These are phyloP conservation scores for Mycena indigotica DNA, from an alignment of 768 basidiomycete species.

Conservation along the genomic window DNA sequence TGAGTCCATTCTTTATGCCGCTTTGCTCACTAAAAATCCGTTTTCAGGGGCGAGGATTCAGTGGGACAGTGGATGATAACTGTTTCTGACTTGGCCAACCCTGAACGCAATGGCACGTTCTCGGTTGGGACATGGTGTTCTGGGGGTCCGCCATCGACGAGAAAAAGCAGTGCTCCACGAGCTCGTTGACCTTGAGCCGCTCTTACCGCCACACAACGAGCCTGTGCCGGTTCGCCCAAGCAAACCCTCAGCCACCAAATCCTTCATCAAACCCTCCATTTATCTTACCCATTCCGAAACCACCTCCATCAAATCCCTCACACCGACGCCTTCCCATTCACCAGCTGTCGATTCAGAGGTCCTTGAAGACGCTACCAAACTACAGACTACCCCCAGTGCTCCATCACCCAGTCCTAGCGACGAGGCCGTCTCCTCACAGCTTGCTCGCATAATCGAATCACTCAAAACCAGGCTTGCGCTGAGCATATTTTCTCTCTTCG, in stretches of 20 bases:
- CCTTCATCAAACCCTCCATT: slow-evolving; percentile 80
- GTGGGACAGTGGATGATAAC: too few relatives aligned
- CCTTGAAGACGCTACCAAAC: slow-evolving; percentile 6
- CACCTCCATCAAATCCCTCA: not conserved
- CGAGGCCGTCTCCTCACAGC: slow-evolving; percentile 48
- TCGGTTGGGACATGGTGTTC: too few relatives aligned
- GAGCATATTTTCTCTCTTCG: slow-evolving; percentile 42
- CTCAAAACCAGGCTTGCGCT: not conserved
- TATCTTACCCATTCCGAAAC: slow-evolving; percentile 69
- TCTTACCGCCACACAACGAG: slow-evolving; percentile 48
- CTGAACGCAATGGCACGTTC: too few relatives aligned
- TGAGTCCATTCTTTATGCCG: too few relatives aligned
- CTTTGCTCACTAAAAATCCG: too few relatives aligned
- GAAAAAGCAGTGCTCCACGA: too few relatives aligned
- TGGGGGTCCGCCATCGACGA: too few relatives aligned
- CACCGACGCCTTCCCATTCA: slow-evolving; percentile 16
- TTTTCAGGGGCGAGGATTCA: too few relatives aligned
- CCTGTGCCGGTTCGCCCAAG: slow-evolving; percentile 39
- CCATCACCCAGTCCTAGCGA: slow-evolving; percentile 55
- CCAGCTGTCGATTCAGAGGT: slow-evolving; percentile 27
- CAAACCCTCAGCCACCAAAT: slow-evolving; percentile 49
- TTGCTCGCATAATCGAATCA: slow-evolving; percentile 67
- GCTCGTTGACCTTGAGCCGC: too few relatives aligned
- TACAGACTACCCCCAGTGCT: slow-evolving; percentile 37
- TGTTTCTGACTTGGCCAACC: too few relatives aligned